These are phyloP conservation scores for Talaromyces sp. DNA, from an alignment of 2,329 filamentous ascomycete genomes.

Conservation along the genomic window DNA sequence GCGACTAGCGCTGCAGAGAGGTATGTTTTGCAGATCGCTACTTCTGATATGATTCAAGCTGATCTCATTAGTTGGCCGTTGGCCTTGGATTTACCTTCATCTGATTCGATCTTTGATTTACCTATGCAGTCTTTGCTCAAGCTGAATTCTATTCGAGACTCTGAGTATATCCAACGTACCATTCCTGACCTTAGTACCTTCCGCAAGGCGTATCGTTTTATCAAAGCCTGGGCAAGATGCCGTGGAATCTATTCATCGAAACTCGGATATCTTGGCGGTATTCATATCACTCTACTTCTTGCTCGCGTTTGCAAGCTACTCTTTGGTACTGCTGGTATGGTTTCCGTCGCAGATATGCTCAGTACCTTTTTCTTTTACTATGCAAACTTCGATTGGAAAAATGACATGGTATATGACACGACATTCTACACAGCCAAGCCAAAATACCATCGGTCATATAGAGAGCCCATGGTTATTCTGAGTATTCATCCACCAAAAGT, in stretches of 20 bases:
- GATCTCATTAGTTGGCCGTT: constrained; percentile 31
- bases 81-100: constrained; percentile 43
- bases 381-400: constrained; percentile 57
- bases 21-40: constrained; percentile 24
- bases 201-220: constrained; percentile 55
- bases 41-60: not conserved
- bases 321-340: constrained; percentile 31
- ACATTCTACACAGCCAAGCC: constrained; percentile 46
- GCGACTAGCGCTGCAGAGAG: constrained; percentile 55
- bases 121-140: constrained; percentile 57
- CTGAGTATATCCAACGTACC: constrained; percentile 58
- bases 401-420: constrained; percentile 56
- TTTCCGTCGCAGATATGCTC: constrained; percentile 53
- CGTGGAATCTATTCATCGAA: constrained; percentile 63
- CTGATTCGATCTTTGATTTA: constrained; percentile 55
- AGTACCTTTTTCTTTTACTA: constrained; percentile 63
- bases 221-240: constrained; percentile 61
- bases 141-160: constrained; percentile 62
- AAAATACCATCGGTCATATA: constrained; percentile 52
- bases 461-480: constrained; percentile 62
- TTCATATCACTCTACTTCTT: constrained; percentile 63
- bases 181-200: constrained; percentile 60
- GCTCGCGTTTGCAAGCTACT: constrained; percentile 59
- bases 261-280: constrained; percentile 64
- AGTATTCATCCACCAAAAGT: constrained; percentile 61